Evolutionary conservation across 768 basidiomycete species (phyloP).

Genomic region (Cystobasidium onofrii): DNA sequence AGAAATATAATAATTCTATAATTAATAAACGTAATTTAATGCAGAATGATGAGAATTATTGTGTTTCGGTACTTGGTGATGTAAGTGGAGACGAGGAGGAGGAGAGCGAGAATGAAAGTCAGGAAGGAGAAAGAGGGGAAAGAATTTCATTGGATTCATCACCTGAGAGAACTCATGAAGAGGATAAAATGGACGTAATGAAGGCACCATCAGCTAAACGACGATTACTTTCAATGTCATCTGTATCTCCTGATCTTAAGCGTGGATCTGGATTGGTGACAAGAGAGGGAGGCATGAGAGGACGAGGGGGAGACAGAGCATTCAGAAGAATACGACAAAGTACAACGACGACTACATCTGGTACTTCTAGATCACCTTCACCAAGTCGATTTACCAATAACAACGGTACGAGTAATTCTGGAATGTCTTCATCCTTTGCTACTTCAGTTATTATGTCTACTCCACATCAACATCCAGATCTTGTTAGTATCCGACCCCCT

Average conservation of each 20-base stretch:
- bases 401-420: neutral
- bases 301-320: too few relatives aligned
- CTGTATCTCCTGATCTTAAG: neutral
- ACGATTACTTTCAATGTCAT: neutral
- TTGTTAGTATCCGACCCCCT: too few relatives aligned
- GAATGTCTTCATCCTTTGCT: neutral
- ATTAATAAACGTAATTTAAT: too few relatives aligned
- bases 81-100: neutral
- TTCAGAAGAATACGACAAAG: neutral
- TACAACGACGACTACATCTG: neutral
- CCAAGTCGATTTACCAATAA: neutral
- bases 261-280: too few relatives aligned
- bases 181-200: neutral
- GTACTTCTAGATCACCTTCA: neutral
- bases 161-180: neutral
- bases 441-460: slow-evolving; percentile 12
- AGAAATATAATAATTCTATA: neutral
- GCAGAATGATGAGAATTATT: neutral
- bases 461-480: neutral
- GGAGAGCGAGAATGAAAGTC: too few relatives aligned
- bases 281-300: too few relatives aligned
- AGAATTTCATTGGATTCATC: neutral
- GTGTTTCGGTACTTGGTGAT: too few relatives aligned
- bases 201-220: neutral
- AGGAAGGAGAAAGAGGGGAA: neutral